These are phyloP conservation scores for Penstemon barbatus DNA, from an alignment of 257 asterid genomes.

Conservation along the genomic window DNA sequence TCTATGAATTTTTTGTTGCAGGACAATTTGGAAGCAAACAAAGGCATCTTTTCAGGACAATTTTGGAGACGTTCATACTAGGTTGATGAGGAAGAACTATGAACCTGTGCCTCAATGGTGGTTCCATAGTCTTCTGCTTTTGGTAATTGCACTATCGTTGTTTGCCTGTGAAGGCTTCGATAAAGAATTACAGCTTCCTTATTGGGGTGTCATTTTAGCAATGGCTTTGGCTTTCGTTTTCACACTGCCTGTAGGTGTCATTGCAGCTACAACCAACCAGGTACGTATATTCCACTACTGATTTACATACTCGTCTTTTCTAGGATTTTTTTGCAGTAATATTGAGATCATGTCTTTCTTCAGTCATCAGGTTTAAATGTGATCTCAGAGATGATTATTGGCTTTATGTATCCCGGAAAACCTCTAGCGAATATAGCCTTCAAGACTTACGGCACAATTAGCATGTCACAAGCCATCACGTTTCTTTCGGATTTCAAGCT, in stretches of 20 bases:
- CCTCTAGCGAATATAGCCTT: conserved; percentile 64
- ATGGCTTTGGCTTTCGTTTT: conserved; percentile 49
- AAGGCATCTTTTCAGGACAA: conserved; percentile 54
- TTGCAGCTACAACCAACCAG: conserved; percentile 68
- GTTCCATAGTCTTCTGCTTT: conserved; percentile 45
- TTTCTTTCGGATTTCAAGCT: conserved; percentile 73
- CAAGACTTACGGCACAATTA: conserved; percentile 62
- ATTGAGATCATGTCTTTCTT: not conserved
- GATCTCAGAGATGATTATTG: conserved; percentile 64
- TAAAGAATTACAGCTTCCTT: conserved; percentile 63
- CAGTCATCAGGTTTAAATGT: conserved; percentile 61
- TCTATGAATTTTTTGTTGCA: conserved; percentile 8
- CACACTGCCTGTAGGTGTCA: conserved; percentile 65
- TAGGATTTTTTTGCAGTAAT: not conserved
- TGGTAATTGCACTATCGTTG: conserved; percentile 43
- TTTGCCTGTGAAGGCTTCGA: conserved; percentile 60
- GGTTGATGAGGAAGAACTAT: conserved; percentile 66
- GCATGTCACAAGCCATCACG: conserved; percentile 59
- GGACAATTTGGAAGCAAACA: conserved; percentile 62
- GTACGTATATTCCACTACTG: conserved; percentile 19
- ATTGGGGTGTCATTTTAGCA: conserved; percentile 65
- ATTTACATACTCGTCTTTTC: not conserved
- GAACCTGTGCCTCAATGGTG: conserved; percentile 80
- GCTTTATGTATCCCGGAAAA: conserved; percentile 66
- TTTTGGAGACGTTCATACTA: conserved; percentile 61